phyloP scores from a whole-genome alignment of 805 yeast genomes.

The Yamadazyma nakazawae region DNA sequence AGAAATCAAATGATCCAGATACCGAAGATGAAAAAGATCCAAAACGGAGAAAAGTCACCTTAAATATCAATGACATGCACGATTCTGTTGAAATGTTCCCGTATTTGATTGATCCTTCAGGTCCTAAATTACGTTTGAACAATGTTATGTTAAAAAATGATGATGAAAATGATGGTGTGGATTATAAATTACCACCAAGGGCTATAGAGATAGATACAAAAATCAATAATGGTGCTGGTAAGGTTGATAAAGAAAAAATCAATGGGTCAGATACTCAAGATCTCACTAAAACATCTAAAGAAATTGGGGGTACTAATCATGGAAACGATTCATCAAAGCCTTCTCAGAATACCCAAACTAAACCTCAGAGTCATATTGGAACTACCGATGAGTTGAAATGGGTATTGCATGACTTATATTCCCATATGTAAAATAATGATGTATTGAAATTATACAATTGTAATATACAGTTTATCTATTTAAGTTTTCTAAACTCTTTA shows the following conservation, averaged over 20 bases:
- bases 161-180: constrained; percentile 43
- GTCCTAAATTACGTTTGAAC: constrained; percentile 52
- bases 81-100: constrained; percentile 65
- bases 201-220: constrained; percentile 7
- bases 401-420: constrained; percentile 65
- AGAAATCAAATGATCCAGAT: background rate
- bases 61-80: constrained; percentile 65
- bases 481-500: constrained; percentile 1
- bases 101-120: constrained; percentile 64
- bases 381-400: constrained; percentile 67
- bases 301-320: background rate
- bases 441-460: constrained; percentile 7
- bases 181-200: constrained; percentile 30
- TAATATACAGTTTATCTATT: constrained; percentile 6
- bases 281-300: background rate
- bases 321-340: constrained; percentile 10
- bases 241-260: constrained; percentile 3
- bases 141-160: constrained; percentile 56
- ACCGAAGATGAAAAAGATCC: constrained; percentile 11
- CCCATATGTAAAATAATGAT: constrained; percentile 23
- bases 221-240: constrained; percentile 4
- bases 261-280: constrained; percentile 5
- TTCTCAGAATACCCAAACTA: constrained; percentile 12
- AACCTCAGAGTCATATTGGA: constrained; percentile 42
- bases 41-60: constrained; percentile 23